Percentiles rank a stretch among this genome's conserved stretches.
These are phyloP conservation scores for Eutrema yunnanense DNA, from an alignment of 345 rosid genomes.

Conservation along the genomic window DNA sequence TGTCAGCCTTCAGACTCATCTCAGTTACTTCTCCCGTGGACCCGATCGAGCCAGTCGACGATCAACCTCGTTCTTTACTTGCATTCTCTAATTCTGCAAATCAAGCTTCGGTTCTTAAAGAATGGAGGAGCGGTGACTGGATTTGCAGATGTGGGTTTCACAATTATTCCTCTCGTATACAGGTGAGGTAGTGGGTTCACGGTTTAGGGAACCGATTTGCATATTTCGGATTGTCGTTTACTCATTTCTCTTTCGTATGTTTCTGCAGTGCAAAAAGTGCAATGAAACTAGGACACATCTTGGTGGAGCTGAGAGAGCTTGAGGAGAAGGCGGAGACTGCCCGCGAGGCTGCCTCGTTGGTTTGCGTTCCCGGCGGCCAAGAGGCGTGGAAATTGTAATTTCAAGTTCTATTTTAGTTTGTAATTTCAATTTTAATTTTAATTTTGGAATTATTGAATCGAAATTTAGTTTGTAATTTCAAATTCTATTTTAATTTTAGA, in stretches of 20 bases:
- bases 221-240: not conserved
- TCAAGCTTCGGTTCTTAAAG: constrained; percentile 50
- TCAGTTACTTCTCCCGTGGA: constrained; percentile 51
- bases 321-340: too few relatives aligned
- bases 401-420: too few relatives aligned
- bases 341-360: too few relatives aligned
- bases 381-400: too few relatives aligned
- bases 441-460: too few relatives aligned
- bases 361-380: too few relatives aligned
- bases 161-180: constrained; percentile 69
- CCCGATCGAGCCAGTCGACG: constrained; percentile 38
- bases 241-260: constrained; percentile 5
- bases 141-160: constrained; percentile 80
- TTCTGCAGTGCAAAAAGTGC: constrained; percentile 80
- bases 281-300: constrained; percentile 17
- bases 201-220: not conserved
- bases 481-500: too few relatives aligned
- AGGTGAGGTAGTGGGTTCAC: constrained; percentile 30
- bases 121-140: constrained; percentile 90
- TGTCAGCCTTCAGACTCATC: constrained; percentile 73
- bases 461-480: too few relatives aligned
- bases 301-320: too few relatives aligned
- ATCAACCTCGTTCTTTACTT: constrained; percentile 34
- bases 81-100: too few relatives aligned
- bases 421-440: too few relatives aligned